Conservation (phyloP, 805 yeast species). For the Allodekkera sacchari region DNA sequence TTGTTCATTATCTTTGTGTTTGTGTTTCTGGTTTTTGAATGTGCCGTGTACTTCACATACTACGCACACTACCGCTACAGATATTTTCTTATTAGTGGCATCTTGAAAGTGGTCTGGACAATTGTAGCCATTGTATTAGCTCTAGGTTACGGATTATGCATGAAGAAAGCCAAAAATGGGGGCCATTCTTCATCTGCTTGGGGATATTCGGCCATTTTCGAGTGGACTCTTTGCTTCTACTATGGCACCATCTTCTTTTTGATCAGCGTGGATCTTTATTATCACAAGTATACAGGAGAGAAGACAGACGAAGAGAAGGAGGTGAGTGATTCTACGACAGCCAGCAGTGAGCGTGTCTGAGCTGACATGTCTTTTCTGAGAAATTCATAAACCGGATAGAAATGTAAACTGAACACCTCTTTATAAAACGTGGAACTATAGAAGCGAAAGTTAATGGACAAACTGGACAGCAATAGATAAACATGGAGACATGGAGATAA, state of each 20-base stretch:
- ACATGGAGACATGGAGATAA: too few species aligned
- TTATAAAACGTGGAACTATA: too few species aligned
- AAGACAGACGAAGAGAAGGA: too few species aligned
- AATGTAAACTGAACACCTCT: too few species aligned
- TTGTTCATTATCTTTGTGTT: slow-evolving; percentile 66
- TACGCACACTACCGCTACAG: slow-evolving; percentile 14
- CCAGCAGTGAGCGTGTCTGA: too few species aligned
- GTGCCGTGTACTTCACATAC: slow-evolving; percentile 30
- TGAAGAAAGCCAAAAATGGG: slow-evolving; percentile 11
- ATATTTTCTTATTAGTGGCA: slow-evolving; percentile 35
- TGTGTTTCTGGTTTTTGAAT: slow-evolving; percentile 37
- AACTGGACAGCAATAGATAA: too few species aligned
- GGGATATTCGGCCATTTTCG: slow-evolving; percentile 56
- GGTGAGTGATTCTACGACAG: too few species aligned
- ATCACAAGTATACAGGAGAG: slow-evolving; percentile 12
- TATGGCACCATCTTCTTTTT: slow-evolving; percentile 62
- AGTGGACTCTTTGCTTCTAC: slow-evolving; percentile 85
- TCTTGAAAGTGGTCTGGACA: slow-evolving; percentile 58
- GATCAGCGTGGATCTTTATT: slow-evolving; percentile 55
- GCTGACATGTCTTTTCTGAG: too few species aligned
- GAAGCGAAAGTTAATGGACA: too few species aligned
- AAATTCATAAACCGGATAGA: too few species aligned
- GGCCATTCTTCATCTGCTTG: slow-evolving; percentile 27
- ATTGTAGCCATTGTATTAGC: slow-evolving; percentile 59
- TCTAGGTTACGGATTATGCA: slow-evolving; percentile 46